Percentiles rank a stretch among this genome's conserved stretches.
Conservation (phyloP, 140 eudicot genomes). For the Bidens hawaiensis region DNA sequence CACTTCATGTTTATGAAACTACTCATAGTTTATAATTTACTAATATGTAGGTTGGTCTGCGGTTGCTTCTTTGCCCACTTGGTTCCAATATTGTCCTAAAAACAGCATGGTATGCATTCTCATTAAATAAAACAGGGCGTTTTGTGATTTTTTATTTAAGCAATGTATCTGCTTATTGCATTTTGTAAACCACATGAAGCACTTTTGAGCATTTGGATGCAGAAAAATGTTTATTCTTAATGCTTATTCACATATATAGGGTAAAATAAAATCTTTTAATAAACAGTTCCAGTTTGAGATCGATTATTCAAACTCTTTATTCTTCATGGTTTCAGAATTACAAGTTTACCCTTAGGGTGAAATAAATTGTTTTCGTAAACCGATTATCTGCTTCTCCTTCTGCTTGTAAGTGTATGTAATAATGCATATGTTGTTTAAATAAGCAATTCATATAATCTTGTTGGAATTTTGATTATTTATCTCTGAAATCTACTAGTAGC, state of each 20-base stretch:
- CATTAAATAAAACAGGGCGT: neutral
- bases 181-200: neutral
- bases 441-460: neutral
- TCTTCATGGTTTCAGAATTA: neutral
- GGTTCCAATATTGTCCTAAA: slow-evolving; percentile 78
- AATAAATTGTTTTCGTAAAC: neutral
- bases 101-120: slow-evolving; percentile 70
- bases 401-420: neutral
- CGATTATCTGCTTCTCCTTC: neutral
- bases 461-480: neutral
- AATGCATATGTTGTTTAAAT: neutral
- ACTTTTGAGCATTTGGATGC: neutral
- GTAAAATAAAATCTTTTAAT: neutral
- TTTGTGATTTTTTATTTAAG: neutral
- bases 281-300: neutral
- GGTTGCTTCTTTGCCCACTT: slow-evolving; percentile 72
- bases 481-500: neutral
- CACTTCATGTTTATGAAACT: neutral
- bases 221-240: neutral
- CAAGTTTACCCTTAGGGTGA: neutral
- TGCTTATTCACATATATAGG: neutral
- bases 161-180: neutral
- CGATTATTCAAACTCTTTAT: neutral
- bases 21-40: slow-evolving; percentile 1
- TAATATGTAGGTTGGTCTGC: slow-evolving; percentile 69